These are phyloP conservation scores for Talaromyces sp. DNA, from an alignment of 2,329 filamentous ascomycete genomes.

Conservation along the genomic window DNA sequence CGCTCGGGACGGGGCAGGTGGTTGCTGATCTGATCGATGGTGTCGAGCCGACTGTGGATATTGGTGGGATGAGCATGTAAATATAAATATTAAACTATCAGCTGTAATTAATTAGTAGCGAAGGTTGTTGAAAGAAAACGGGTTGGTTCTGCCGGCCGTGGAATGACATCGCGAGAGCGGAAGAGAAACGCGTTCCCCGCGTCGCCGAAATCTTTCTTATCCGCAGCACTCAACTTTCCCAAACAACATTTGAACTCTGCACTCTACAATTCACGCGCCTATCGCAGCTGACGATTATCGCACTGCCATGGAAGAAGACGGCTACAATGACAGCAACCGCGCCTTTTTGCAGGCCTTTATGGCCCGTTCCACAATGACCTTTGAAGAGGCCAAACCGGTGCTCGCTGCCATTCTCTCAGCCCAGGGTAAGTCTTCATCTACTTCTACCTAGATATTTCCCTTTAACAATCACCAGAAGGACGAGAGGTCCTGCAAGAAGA, in stretches of 20 bases:
- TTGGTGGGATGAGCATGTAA: constrained; percentile 45
- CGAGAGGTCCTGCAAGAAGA: constrained; percentile 51
- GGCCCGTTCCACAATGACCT: constrained; percentile 69
- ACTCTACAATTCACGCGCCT: neutral
- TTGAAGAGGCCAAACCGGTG: constrained; percentile 64
- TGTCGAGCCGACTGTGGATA: constrained; percentile 51
- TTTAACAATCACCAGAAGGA: constrained; percentile 30
- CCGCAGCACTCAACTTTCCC: neutral
- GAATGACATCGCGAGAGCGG: neutral
- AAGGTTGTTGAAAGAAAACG: neutral
- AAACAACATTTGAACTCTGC: neutral
- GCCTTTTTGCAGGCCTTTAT: constrained; percentile 89
- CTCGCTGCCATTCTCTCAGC: constrained; percentile 70
- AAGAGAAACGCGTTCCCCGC: constrained; percentile 9
- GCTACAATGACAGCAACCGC: constrained; percentile 64
- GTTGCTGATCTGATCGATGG: constrained; percentile 65
- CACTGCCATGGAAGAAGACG: constrained; percentile 14
- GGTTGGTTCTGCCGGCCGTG: neutral
- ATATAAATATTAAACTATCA: neutral
- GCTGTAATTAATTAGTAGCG: neutral
- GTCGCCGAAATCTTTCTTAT: neutral
- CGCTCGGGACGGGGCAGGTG: constrained; percentile 63
- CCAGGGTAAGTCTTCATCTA: constrained; percentile 33
- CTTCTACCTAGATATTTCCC: neutral
- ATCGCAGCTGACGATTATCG: neutral